These are phyloP conservation scores for Magnolia officinalis DNA, from an alignment of 164 flowering plant species.

Conservation along the genomic window DNA sequence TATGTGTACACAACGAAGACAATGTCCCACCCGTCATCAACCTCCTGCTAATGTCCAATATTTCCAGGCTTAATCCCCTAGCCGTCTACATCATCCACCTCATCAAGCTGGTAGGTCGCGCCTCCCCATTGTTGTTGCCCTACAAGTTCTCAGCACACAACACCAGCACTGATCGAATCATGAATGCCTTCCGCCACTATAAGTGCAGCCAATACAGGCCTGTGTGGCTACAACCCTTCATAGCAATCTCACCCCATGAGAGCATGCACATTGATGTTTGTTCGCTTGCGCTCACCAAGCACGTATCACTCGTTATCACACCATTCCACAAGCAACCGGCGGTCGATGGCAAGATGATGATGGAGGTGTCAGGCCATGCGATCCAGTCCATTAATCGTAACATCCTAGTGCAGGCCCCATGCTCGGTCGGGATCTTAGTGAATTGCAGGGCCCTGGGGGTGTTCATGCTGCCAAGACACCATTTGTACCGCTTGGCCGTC, in stretches of 20 bases:
- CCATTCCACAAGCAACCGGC: slow-evolving; percentile 30
- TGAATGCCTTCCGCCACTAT: slow-evolving; percentile 12
- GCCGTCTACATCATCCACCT: slow-evolving; percentile 9
- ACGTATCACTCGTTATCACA: slow-evolving; percentile 22
- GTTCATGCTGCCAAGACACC: background rate
- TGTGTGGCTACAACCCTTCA: slow-evolving; percentile 15
- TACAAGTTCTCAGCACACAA: background rate
- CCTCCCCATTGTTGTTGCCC: slow-evolving; percentile 2
- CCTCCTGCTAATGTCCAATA: slow-evolving; percentile 15
- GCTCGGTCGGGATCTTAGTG: slow-evolving; percentile 42
- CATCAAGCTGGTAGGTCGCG: slow-evolving; percentile 18
- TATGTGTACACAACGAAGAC: slow-evolving; percentile 11
- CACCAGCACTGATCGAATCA: background rate
- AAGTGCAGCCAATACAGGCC: background rate
- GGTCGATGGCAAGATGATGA: background rate
- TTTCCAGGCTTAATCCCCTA: slow-evolving; percentile 3
- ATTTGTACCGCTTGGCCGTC: slow-evolving; percentile 15
- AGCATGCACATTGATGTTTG: slow-evolving; percentile 48
- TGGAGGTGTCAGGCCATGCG: slow-evolving; percentile 3
- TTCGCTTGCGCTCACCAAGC: slow-evolving; percentile 21
- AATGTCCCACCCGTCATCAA: slow-evolving; percentile 17
- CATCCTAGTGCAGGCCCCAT: slow-evolving; percentile 33
- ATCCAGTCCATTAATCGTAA: slow-evolving; percentile 19
- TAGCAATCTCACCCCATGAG: slow-evolving; percentile 31
- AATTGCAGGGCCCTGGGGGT: slow-evolving; percentile 18